These are phyloP conservation scores for Singerocomus inundabilis DNA, from an alignment of 1,284 basidiomycete genomes.

Conservation along the genomic window DNA sequence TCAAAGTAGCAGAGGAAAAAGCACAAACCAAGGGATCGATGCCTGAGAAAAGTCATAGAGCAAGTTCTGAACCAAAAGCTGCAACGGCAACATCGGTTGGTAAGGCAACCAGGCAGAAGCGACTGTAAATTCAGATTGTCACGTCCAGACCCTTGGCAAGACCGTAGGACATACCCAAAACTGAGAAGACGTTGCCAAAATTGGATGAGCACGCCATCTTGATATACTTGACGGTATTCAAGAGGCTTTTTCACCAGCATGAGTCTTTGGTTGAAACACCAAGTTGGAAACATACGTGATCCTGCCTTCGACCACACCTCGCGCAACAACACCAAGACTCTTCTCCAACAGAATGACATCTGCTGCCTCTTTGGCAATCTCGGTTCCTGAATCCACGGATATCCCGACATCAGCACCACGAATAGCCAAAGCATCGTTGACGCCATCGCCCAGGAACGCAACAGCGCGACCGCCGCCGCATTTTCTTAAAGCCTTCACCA, in stretches of 20 bases:
- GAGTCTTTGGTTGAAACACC: constrained; percentile 5
- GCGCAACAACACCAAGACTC: constrained; percentile 32
- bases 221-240: constrained; percentile 34
- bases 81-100: constrained; percentile 33
- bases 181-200: constrained; percentile 35
- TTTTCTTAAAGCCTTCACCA: constrained; percentile 31
- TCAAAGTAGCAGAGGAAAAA: not conserved
- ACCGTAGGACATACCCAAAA: constrained; percentile 25
- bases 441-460: constrained; percentile 34
- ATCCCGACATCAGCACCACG: constrained; percentile 88
- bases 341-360: constrained; percentile 92
- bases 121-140: constrained; percentile 17
- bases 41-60: constrained; percentile 34
- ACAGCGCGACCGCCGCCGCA: constrained; percentile 30
- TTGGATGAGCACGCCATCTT: constrained; percentile 36
- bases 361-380: constrained; percentile 97
- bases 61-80: constrained; percentile 29
- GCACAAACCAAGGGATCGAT: constrained; percentile 32
- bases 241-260: constrained; percentile 23
- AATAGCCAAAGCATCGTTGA: constrained; percentile 34
- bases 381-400: constrained; percentile 96
- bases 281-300: constrained; percentile 26
- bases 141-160: not conserved
- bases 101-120: constrained; percentile 35
- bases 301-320: constrained; percentile 34